Evolutionary conservation across 1,284 basidiomycete genomes (phyloP), one percentile per base, ranked within the genome.

Genomic region (Puccinia hordei): DNA sequence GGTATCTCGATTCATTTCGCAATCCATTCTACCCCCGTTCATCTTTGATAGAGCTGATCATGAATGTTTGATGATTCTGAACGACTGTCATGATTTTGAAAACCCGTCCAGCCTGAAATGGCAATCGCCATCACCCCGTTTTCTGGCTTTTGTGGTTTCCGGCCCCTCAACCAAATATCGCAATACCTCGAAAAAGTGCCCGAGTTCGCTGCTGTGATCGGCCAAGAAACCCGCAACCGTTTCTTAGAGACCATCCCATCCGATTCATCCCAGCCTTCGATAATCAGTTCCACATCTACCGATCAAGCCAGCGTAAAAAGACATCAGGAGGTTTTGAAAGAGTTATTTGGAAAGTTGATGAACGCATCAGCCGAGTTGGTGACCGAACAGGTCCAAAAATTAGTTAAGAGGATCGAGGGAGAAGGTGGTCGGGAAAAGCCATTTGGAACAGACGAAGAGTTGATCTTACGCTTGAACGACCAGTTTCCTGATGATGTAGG

Each of bases 401-500:
- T 97, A 30, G 87, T 93, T 5, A 82, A 85, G 53, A 87, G 94
- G 72, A 85, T 85, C 81, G 85, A 85, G 22, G 85, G 85, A 9
- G 82, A 83, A 24, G 84, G 81, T 41, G 85, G 86, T 72, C 88
- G 88, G 72, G 46, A 75, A 27, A 83, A 84, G 81, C 88, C 87
- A 0, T 85, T 65, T n/a, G 77, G 82, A 22, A 81, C 57, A 73
- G 80, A 93, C 68, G 88, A 89, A 72, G 89, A 92, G 27, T 89
- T 98, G 13, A 90, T 95, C 1, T 84, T 93, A 44, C 87, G 87
- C 81, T 87, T 99, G 73, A 88, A 94, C 83, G 86, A 87, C 57
- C 94, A 98, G 85, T 99, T 93, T 86, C 94, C 94, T 0, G 90
- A 89, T 27, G 97, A 99, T 84, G 90, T 99, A n/a, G 97, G 97